phyloP scores from a whole-genome alignment of 441 rosid species.

The Brassica hybrid region DNA sequence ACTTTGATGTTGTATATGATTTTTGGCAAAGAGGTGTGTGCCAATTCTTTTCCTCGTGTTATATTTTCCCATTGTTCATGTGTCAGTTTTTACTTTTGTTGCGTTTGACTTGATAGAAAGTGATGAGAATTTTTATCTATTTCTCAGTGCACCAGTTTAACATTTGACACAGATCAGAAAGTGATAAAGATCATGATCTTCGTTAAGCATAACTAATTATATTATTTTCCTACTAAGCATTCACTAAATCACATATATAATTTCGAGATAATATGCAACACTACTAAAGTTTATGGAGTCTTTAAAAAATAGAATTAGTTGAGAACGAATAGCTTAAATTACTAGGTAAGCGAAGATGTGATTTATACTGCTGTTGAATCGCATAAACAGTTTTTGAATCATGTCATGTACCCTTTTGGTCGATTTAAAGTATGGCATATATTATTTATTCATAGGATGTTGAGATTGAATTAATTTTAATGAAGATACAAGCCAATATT shows the following conservation, averaged over 20 bases:
- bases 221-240: not conserved
- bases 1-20: slow-evolving; percentile 52
- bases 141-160: not conserved
- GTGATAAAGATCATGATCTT: not conserved
- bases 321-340: not conserved
- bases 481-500: not conserved
- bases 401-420: not conserved
- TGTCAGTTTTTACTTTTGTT: slow-evolving; percentile 18
- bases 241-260: not conserved
- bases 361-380: not conserved
- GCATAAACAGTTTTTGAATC: not conserved
- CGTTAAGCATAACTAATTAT: not conserved
- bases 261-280: not conserved
- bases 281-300: not conserved
- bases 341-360: not conserved
- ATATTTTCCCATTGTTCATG: slow-evolving; percentile 33
- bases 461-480: not conserved
- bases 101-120: slow-evolving; percentile 33
- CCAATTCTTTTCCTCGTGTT: slow-evolving; percentile 39
- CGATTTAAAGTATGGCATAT: not conserved
- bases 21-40: slow-evolving; percentile 49
- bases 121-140: slow-evolving; percentile 13
- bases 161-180: not conserved
- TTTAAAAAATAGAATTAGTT: not conserved
- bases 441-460: not conserved